Conservation (phyloP, 306 rosid species). For the Aeschynomene evenia region DNA sequence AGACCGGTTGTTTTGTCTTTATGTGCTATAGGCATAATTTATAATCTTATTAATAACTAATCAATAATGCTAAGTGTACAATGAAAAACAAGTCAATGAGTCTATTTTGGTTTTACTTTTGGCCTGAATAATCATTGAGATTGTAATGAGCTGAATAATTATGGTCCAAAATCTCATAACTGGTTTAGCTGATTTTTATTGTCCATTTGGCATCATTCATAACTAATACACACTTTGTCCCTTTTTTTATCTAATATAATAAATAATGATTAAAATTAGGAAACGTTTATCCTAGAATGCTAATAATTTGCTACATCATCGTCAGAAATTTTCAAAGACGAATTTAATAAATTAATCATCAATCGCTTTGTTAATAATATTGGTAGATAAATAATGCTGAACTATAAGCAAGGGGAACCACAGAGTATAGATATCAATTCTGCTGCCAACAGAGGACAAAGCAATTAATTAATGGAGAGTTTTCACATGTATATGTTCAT, state of each 20-base stretch:
- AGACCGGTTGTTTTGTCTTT: neutral
- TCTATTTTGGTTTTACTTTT: no score
- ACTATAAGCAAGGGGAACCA: neutral
- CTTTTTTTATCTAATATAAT: neutral
- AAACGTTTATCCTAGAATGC: neutral
- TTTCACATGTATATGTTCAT: conserved; percentile 25
- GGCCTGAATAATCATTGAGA: no score
- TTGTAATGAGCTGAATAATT: no score
- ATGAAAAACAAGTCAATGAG: no score
- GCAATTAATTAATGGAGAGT: conserved; percentile 29
- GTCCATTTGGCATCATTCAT: no score
- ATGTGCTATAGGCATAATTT: neutral
- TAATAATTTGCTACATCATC: neutral
- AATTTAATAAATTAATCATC: neutral
- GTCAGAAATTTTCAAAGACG: neutral
- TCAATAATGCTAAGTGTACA: no score
- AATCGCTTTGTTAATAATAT: neutral
- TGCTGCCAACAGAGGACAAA: conserved; percentile 19
- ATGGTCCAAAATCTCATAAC: no score
- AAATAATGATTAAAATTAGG: neutral
- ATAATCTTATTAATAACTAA: no score
- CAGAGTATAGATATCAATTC: neutral
- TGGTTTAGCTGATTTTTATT: no score
- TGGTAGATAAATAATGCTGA: neutral
- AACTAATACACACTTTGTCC: neutral